Conservation (phyloP, 2,329 filamentous ascomycete species). For the Aspergillus melleus region DNA sequence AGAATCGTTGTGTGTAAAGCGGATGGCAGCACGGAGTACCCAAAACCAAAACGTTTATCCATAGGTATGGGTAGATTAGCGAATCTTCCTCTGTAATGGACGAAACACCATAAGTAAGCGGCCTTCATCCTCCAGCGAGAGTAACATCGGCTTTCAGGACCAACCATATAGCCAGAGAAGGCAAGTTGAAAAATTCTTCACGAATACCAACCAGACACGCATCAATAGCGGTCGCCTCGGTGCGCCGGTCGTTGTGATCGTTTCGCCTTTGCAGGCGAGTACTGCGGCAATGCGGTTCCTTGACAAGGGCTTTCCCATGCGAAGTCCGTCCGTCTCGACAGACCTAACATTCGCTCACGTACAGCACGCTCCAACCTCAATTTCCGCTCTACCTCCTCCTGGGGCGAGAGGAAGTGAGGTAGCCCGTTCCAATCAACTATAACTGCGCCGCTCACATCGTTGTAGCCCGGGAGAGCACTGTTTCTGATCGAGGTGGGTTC, state of each 20-base stretch:
- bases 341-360: conserved; percentile 26
- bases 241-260: background rate
- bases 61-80: background rate
- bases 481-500: background rate
- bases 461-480: conserved; percentile 21
- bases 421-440: conserved; percentile 24
- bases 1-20: background rate
- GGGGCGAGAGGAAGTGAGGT: conserved; percentile 26
- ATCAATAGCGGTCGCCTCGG: background rate
- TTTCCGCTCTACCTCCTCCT: conserved; percentile 25
- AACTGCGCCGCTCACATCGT: conserved; percentile 28
- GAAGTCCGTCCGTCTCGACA: conserved; percentile 24
- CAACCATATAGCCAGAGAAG: background rate
- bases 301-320: conserved; percentile 17
- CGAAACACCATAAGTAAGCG: background rate
- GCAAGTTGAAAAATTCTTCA: background rate
- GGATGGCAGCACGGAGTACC: background rate
- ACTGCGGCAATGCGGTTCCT: conserved; percentile 12
- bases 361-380: conserved; percentile 20
- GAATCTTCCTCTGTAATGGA: background rate
- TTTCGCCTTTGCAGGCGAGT: conserved; percentile 11
- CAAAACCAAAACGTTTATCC: background rate
- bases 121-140: conserved; percentile 2
- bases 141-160: background rate
- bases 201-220: background rate